Evolutionary conservation across 192 early-diverging fungal genomes (phyloP).

Genomic region (Obelidium mucronatum): DNA sequence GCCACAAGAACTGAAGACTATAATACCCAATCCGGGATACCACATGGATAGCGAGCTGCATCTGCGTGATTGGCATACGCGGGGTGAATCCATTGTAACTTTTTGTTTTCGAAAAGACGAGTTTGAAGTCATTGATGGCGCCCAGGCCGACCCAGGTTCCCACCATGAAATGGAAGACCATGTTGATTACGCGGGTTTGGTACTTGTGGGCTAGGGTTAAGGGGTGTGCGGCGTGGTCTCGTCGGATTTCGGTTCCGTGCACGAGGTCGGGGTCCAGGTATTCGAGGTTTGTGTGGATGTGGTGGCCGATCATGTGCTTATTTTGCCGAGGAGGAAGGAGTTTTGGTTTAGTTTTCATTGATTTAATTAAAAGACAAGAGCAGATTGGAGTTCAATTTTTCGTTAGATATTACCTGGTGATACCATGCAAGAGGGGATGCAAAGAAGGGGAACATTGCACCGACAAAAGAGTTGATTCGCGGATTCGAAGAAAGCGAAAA

Average conservation of each 20-base stretch:
- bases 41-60: background rate
- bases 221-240: slow-evolving; percentile 14
- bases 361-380: background rate
- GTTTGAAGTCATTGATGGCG: slow-evolving; percentile 7
- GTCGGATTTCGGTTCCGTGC: slow-evolving; percentile 15
- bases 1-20: slow-evolving; percentile 6
- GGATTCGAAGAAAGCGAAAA: slow-evolving; percentile 6
- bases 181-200: background rate
- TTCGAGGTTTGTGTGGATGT: slow-evolving; percentile 20
- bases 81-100: slow-evolving; percentile 18
- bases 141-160: slow-evolving; percentile 27
- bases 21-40: background rate
- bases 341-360: background rate
- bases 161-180: slow-evolving; percentile 8
- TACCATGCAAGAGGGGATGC: slow-evolving; percentile 10
- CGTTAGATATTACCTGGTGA: too few relatives aligned
- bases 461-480: background rate
- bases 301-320: slow-evolving; percentile 25
- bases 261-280: slow-evolving; percentile 25
- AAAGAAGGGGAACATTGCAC: slow-evolving; percentile 20
- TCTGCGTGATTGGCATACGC: background rate
- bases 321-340: background rate
- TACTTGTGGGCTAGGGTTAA: background rate
- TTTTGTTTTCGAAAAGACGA: background rate
- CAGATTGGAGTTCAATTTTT: background rate